phyloP scores from a whole-genome alignment of 495 filamentous ascomycete genomes.

The Apiosordaria backusii region DNA sequence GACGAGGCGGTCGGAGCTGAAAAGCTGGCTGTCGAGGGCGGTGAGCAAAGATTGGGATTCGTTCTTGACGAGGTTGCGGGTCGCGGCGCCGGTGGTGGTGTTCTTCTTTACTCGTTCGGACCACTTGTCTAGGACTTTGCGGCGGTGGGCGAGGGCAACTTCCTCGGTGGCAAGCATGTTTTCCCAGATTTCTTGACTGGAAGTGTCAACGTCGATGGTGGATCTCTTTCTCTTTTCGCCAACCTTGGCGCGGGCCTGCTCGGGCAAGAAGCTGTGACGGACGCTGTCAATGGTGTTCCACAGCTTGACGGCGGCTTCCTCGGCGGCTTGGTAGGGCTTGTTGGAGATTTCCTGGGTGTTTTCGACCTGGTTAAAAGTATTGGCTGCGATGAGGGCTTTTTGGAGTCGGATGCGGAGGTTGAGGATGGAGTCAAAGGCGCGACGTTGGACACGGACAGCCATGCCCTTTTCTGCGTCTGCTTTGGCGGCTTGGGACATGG shows the following conservation, averaged over 20 bases:
- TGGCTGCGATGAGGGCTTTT: constrained; percentile 77
- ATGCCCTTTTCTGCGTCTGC: constrained; percentile 78
- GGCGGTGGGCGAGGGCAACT: constrained; percentile 43
- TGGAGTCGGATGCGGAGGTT: constrained; percentile 87
- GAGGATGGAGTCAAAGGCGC: constrained; percentile 79
- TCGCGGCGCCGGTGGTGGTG: constrained; percentile 39
- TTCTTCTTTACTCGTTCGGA: constrained; percentile 50
- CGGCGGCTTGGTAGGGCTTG: constrained; percentile 67
- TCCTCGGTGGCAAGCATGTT: constrained; percentile 65
- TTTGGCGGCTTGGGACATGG: constrained; percentile 68
- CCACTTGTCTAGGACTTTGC: constrained; percentile 66
- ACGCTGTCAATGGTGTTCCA: constrained; percentile 81
- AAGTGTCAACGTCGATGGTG: constrained; percentile 46
- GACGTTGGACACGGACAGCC: constrained; percentile 79
- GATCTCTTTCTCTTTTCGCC: constrained; percentile 57
- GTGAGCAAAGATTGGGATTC: constrained; percentile 61
- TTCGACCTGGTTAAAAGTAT: constrained; percentile 61
- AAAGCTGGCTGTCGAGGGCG: constrained; percentile 70
- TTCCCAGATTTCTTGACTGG: constrained; percentile 65
- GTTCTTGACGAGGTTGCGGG: constrained; percentile 51
- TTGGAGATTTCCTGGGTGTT: constrained; percentile 27
- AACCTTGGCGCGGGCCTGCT: constrained; percentile 30
- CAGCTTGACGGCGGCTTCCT: constrained; percentile 80
- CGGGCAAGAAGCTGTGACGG: constrained; percentile 51
- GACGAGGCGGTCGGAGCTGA: constrained; percentile 63